A percentile compares a stretch with the other conserved stretches of the same genome.
phyloP scores from a whole-genome alignment of 495 filamentous ascomycete genomes.

The Baudoinia panamericana region DNA sequence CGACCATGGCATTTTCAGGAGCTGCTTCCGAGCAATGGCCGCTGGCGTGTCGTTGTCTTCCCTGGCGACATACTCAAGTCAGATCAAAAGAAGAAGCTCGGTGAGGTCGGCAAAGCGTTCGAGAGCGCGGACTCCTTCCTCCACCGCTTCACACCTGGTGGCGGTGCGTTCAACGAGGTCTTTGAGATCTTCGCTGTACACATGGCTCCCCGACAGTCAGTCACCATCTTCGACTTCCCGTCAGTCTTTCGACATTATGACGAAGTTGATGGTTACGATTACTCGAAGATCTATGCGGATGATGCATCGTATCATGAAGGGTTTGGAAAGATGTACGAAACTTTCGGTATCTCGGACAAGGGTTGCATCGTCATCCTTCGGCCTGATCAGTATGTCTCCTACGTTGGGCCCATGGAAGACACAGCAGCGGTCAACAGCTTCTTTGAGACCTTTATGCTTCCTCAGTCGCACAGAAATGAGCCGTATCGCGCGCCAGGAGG shows the following conservation, averaged over 20 bases:
- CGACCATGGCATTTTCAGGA: conserved; percentile 26
- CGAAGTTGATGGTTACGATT: conserved; percentile 48
- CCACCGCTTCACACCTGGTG: conserved; percentile 33
- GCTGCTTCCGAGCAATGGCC: conserved; percentile 42
- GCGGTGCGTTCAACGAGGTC: conserved; percentile 30
- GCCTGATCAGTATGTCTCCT: conserved; percentile 56
- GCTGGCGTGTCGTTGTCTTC: conserved; percentile 53
- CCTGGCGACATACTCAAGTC: conserved; percentile 43
- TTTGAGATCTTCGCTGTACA: conserved; percentile 53
- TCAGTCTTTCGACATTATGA: conserved; percentile 44
- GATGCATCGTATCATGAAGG: conserved; percentile 46
- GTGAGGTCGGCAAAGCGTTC: conserved; percentile 34
- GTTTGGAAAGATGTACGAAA: conserved; percentile 21
- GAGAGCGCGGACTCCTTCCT: conserved; percentile 28
- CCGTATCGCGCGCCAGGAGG: too few species aligned
- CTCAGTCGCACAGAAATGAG: too few species aligned
- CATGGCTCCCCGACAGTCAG: conserved; percentile 35
- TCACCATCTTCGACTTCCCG: conserved; percentile 47
- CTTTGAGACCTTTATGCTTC: conserved; percentile 11
- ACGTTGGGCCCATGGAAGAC: conserved; percentile 39
- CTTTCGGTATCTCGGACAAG: conserved; percentile 7
- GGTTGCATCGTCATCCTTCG: conserved; percentile 50
- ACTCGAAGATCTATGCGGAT: conserved; percentile 54
- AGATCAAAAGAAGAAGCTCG: conserved; percentile 34
- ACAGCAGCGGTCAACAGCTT: conserved; percentile 9